phyloP scores from a whole-genome alignment of 2,329 filamentous ascomycete genomes.

The Fonsecaea nubica region DNA sequence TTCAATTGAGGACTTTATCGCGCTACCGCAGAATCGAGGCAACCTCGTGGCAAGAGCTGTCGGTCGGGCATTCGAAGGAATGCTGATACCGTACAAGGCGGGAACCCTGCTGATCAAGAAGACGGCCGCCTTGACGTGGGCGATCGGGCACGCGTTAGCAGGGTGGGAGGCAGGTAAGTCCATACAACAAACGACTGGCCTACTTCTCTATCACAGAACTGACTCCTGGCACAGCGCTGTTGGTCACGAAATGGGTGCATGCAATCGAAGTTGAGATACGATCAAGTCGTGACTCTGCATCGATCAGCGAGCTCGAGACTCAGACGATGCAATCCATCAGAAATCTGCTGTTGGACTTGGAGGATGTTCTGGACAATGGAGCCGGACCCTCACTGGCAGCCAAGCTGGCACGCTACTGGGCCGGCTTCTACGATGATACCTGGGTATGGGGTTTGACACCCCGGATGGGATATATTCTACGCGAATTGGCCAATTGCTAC shows the following conservation, averaged over 20 bases:
- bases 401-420: conserved; percentile 42
- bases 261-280: conserved; percentile 40
- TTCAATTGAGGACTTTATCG: conserved; percentile 41
- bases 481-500: conserved; percentile 36
- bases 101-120: conserved; percentile 44
- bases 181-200: neutral
- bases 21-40: conserved; percentile 39
- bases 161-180: conserved; percentile 45
- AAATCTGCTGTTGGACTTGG: conserved; percentile 41
- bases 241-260: conserved; percentile 47
- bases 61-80: conserved; percentile 42
- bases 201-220: conserved; percentile 6
- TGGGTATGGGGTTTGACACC: conserved; percentile 43
- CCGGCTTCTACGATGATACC: conserved; percentile 43
- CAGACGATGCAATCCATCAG: conserved; percentile 41
- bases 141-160: conserved; percentile 46
- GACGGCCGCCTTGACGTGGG: conserved; percentile 45
- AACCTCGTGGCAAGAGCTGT: conserved; percentile 43
- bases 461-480: conserved; percentile 39
- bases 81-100: conserved; percentile 42
- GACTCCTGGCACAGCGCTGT: conserved; percentile 37
- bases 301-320: conserved; percentile 38
- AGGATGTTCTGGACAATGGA: conserved; percentile 36
- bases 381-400: conserved; percentile 37
- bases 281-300: conserved; percentile 17